Percentiles rank a stretch among this genome's conserved stretches.
Evolutionary conservation across 805 yeast species (phyloP).

Genomic region (Tetrapisispora phaffii): DNA sequence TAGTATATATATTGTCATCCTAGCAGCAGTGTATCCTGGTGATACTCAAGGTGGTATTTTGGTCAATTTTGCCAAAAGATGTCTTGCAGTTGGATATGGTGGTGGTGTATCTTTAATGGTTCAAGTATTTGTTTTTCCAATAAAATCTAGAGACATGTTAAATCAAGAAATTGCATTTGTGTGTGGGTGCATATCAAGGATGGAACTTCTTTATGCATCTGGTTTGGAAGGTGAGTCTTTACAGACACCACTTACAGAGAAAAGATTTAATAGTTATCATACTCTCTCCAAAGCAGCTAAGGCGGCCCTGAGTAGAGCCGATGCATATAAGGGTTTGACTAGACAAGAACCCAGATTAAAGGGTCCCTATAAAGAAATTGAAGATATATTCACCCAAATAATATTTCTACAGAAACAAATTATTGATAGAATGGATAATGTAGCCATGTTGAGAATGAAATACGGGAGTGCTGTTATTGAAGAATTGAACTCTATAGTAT

Average conservation of each 20-base stretch:
- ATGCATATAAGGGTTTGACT: constrained; percentile 32
- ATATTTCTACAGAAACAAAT: constrained; percentile 38
- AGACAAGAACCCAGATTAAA: constrained; percentile 41
- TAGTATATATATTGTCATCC: constrained; percentile 37
- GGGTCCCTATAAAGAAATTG: constrained; percentile 35
- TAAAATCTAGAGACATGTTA: constrained; percentile 38
- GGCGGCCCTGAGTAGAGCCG: constrained; percentile 33
- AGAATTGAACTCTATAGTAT: constrained; percentile 33
- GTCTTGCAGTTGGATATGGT: constrained; percentile 42
- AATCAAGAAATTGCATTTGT: constrained; percentile 34
- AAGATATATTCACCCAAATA: constrained; percentile 35
- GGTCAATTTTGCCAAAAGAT: constrained; percentile 39
- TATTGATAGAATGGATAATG: constrained; percentile 39
- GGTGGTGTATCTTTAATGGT: constrained; percentile 39
- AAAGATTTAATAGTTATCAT: constrained; percentile 26
- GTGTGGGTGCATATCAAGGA: constrained; percentile 32
- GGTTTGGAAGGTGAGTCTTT: constrained; percentile 33
- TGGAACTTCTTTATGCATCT: constrained; percentile 32
- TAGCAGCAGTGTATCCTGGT: constrained; percentile 37
- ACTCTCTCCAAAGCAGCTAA: constrained; percentile 32
- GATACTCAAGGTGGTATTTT: constrained; percentile 32
- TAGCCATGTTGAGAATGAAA: constrained; percentile 33
- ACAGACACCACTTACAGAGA: constrained; percentile 22
- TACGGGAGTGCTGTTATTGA: constrained; percentile 41
- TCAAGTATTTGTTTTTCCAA: constrained; percentile 38